Evolutionary conservation across 2,329 filamentous ascomycete genomes (phyloP).

Genomic region (Colletotrichum sp.): DNA sequence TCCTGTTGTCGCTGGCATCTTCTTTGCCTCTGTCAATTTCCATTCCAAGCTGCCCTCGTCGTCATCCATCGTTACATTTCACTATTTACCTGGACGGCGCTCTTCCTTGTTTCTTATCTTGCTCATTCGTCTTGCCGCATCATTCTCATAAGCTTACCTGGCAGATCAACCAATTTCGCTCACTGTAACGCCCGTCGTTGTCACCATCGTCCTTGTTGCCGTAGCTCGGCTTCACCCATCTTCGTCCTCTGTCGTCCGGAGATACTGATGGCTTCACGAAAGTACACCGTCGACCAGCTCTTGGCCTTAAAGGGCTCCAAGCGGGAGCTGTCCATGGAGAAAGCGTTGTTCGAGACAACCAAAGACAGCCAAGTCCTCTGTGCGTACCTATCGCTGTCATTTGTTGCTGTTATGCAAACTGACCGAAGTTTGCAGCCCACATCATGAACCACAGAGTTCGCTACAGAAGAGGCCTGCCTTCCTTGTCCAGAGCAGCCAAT

Average conservation of each 20-base stretch:
- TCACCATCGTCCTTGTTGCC: neutral
- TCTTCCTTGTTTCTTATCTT: neutral
- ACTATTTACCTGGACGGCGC: neutral
- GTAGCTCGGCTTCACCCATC: neutral
- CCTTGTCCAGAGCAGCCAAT: neutral
- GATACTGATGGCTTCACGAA: neutral
- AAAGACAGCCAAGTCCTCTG: neutral
- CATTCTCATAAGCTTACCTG: neutral
- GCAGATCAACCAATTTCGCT: neutral
- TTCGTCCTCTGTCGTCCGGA: neutral
- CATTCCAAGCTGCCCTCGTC: neutral
- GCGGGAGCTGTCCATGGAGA: neutral
- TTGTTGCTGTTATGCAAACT: neutral
- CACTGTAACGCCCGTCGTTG: neutral
- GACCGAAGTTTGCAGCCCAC: neutral
- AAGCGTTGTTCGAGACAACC: constrained; percentile 1
- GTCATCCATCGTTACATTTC: neutral
- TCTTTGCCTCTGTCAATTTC: neutral
- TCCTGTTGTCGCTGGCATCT: neutral
- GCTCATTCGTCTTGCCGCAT: neutral
- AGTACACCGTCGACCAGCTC: constrained; percentile 12
- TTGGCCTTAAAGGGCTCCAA: constrained; percentile 7
- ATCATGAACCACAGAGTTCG: constrained; percentile 4
- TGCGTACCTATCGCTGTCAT: neutral
- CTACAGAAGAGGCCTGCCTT: neutral